Base-by-base conservation (phyloP, 139 green algal species). In the Coccomyxa sp. region DNA sequence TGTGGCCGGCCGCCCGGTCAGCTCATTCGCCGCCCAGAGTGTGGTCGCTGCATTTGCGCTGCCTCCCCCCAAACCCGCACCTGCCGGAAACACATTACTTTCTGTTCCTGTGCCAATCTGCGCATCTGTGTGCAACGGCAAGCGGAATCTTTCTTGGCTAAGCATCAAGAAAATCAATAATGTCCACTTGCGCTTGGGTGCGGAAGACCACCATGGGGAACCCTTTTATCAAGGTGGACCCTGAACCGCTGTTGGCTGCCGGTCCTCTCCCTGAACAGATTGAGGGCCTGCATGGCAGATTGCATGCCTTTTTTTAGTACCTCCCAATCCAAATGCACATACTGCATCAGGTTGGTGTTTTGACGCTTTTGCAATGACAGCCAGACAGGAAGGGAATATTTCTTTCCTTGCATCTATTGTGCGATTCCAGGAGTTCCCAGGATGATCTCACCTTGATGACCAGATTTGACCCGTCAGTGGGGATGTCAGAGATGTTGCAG, bases 41-140 rank as follows among this genome's bases (percentile, higher is more conserved):
- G 96, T 92, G 31, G 97, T 99, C 31, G 97, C 96, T 16, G 96
- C 97, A 87, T 99, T 99, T 81, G 91, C 96, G 79, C 91, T 97
- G 86, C 97, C 97, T 23, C 97, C 97, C 13, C 97, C 97, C 25
- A 99, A 88, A 4, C 97, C 97, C 0, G 96, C 97, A 28, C 94
- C 94, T 93, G 81, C 16, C 58, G 7, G 30, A 16, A 78, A 21
- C 9, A 51, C 1, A 51, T 51, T 7, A 25, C 21, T 25, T 75
- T 75, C 25, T 75, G 23, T 75, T 30, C 66, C 21, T 30, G 66
- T 75, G n/a, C n/a, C 38, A 51, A 51, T 51, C 38, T 51, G 38
- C 7, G 3, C 38, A 51, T 51, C 38, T 51, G 38, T 3, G 7
- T 51, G 38, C 7, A 51, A 7, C 7, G 38, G 38, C 38, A 51